Base-by-base conservation (phyloP, 805 yeast species). In the Suhomyces sp. region DNA sequence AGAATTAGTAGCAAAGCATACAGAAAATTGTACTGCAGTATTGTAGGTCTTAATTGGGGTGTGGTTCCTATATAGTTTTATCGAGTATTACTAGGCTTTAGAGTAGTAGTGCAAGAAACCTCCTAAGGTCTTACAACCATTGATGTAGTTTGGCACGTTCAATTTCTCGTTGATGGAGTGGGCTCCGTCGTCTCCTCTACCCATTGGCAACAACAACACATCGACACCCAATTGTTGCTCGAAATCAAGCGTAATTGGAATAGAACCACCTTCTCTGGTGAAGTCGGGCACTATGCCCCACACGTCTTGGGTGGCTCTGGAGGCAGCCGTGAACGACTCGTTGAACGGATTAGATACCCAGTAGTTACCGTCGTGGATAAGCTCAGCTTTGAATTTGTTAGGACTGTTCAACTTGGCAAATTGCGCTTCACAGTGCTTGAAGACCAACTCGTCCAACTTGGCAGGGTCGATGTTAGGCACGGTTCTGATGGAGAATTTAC, bases 171-270 rank as follows among this genome's bases (percentile, higher is more conserved):
- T 94, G 64, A 94, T 91, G 20, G 97, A 90, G 71, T 94, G 99
- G 45, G 99, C 99, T 62, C 99, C 99, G 66, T 94, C 99, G 69
- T 94, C 97, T 60, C 99, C 99, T 75, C 96, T 87, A 58, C 99
- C 99, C 87, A 94, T 88, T 57, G 99, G 99, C 62, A 94, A 82
- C 64, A 94, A 78, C 57, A 94, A 78, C 31, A 92, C 98, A 57
- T 85, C 85, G 21, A 96, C 88, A 62, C 88, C 85, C 64, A 94
- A 80, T 67, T 84, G 85, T 63, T 91, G 80, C 77, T 94, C 97
- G 73, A 94, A 94, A 33, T 97, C 87, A 60, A 94, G 73, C 20
- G 99, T 93, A 69, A 94, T 92, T 58, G 99, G 99, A 66, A 94
- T 94, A 3, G 97, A 92, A 37, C 99, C 99, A 64, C 99, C 99